phyloP scores from a whole-genome alignment of 805 yeast genomes.

The Wickerhamiella vanderwaltii region DNA sequence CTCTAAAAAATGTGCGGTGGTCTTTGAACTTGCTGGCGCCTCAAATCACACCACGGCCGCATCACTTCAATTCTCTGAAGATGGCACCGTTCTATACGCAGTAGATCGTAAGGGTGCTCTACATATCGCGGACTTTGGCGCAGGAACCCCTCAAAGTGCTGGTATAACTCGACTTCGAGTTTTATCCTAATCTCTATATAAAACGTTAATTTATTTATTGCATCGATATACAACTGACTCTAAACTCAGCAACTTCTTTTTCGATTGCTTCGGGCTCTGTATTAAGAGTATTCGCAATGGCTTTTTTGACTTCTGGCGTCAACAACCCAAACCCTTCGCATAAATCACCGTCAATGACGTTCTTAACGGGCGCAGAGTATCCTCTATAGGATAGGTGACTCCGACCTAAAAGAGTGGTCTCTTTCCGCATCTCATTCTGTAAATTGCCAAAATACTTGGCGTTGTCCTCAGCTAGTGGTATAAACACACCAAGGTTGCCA shows the following conservation, averaged over 20 bases:
- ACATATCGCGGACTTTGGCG: constrained; percentile 76
- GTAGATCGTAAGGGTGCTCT: constrained; percentile 74
- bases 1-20: constrained; percentile 44
- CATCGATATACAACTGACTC: constrained; percentile 1
- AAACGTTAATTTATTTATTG: not conserved
- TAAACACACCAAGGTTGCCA: constrained; percentile 66
- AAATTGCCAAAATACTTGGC: constrained; percentile 44
- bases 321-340: constrained; percentile 43
- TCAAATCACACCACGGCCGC: constrained; percentile 68
- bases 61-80: constrained; percentile 56
- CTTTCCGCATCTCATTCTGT: constrained; percentile 32
- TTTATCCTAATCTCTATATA: constrained; percentile 12
- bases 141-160: constrained; percentile 54
- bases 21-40: constrained; percentile 71
- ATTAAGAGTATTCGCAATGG: not conserved
- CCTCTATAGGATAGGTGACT: constrained; percentile 60
- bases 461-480: constrained; percentile 56
- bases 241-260: not conserved
- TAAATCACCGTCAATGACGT: constrained; percentile 79
- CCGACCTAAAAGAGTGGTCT: constrained; percentile 42
- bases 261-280: constrained; percentile 2
- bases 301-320: constrained; percentile 12
- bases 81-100: constrained; percentile 66
- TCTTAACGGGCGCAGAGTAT: constrained; percentile 66
- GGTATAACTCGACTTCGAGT: constrained; percentile 27